Evolutionary conservation across 306 rosid genomes (phyloP), one percentile per base, ranked within the genome.

Genomic region (Lagenaria siceraria): DNA sequence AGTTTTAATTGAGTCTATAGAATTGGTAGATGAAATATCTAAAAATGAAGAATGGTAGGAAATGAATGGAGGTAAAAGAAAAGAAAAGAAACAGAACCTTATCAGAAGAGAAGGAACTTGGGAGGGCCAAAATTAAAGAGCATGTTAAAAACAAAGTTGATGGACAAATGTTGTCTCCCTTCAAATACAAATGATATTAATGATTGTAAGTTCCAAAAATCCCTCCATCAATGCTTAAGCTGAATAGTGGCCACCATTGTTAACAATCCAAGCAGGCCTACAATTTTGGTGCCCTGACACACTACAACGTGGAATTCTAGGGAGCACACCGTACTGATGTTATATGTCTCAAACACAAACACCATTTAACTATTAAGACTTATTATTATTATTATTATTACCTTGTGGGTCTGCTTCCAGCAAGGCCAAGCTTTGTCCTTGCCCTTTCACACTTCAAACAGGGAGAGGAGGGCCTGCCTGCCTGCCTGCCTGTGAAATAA

Each of bases 251-350:
- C 4, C 49, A 11, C 0, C 48, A n/a, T 29, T 4, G 33, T 29
- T 29, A 29, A 29, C 13, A 3, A 12, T 14, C 17, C 11, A 4
- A 33, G 3, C 36, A 46, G 52, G 1, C 52, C 52, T 46, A 46
- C 52, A 46, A 12, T 33, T 60, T 56, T 46, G 56, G 75, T 79
- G 85, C 61, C 81, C 61, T 77, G 78, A 78, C 79, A 83, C 29
- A 70, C 53, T 43, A 74, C 83, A 15, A 81, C 85, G 87, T 87
- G 83, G 84, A 82, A 43, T 77, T 42, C 35, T 65, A 49, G 77
- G 12, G 43, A 60, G 80, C 82, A 79, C 87, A 76, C 68, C 78
- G 82, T 46, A 72, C 25, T 43, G 56, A 69, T 69, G 56, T 69
- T 69, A 43, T 43, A 69, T 69, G 56, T 43, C 75, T 69, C 36